phyloP scores from a whole-genome alignment of 2,329 filamentous ascomycete genomes.

The Shiraia sp. region DNA sequence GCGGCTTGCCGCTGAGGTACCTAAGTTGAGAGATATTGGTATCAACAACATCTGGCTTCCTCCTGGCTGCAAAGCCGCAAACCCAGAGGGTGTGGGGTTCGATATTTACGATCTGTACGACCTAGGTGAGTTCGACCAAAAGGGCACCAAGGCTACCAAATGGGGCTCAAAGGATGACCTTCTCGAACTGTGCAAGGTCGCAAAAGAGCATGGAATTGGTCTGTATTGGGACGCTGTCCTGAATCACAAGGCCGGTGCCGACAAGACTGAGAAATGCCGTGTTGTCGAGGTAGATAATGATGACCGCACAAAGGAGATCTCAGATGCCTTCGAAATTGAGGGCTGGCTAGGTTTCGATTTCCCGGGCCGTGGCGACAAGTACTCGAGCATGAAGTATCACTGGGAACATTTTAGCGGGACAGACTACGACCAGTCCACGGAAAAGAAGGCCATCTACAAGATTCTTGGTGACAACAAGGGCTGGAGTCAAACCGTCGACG shows the following conservation, averaged over 20 bases:
- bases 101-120: slow-evolving; percentile 70
- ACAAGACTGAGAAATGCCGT: slow-evolving; percentile 64
- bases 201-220: slow-evolving; percentile 58
- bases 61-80: slow-evolving; percentile 70
- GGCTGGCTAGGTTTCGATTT: slow-evolving; percentile 72
- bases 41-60: slow-evolving; percentile 65
- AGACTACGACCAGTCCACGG: slow-evolving; percentile 64
- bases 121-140: slow-evolving; percentile 73
- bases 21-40: slow-evolving; percentile 61
- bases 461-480: slow-evolving; percentile 65
- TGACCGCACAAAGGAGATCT: slow-evolving; percentile 60
- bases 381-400: slow-evolving; percentile 66
- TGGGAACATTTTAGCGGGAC: slow-evolving; percentile 71
- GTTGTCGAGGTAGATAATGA: slow-evolving; percentile 66
- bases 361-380: slow-evolving; percentile 61
- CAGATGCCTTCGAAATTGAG: slow-evolving; percentile 64
- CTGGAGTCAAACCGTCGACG: slow-evolving; percentile 66
- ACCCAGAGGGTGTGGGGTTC: slow-evolving; percentile 64
- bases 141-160: slow-evolving; percentile 65
- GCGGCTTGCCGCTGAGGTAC: slow-evolving; percentile 58
- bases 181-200: slow-evolving; percentile 54
- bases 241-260: slow-evolving; percentile 73
- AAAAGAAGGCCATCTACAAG: slow-evolving; percentile 67
- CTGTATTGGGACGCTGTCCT: slow-evolving; percentile 72
- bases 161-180: slow-evolving; percentile 70